Evolutionary conservation across 208 protist species (phyloP).

Genomic region (Crithidia expoeki): DNA sequence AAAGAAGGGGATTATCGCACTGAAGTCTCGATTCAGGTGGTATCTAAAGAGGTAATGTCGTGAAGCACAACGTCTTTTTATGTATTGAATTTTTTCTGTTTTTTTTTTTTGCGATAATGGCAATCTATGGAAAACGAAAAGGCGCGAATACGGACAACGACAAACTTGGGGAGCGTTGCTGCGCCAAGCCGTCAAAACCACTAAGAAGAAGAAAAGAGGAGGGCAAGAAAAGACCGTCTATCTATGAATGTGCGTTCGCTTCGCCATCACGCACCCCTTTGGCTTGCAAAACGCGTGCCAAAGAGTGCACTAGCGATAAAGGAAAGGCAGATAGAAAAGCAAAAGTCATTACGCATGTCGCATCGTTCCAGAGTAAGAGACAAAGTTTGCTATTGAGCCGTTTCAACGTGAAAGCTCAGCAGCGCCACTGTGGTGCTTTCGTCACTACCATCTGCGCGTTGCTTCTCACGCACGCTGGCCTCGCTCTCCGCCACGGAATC

Average conservation of each 20-base stretch:
- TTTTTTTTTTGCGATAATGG: no score
- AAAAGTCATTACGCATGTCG: not conserved
- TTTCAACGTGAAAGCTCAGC: conserved; percentile 8
- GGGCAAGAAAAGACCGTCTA: not conserved
- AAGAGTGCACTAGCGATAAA: no score
- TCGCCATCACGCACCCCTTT: not conserved
- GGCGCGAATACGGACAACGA: no score
- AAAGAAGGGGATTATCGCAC: no score
- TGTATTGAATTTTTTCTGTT: no score
- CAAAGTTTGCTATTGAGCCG: not conserved
- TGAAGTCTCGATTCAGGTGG: no score
- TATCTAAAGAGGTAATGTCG: no score
- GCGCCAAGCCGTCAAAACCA: not conserved
- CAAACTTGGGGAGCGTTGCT: no score
- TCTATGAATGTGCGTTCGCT: conserved; percentile 5
- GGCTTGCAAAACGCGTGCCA: no score
- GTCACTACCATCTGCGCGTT: not conserved
- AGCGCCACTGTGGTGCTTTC: not conserved
- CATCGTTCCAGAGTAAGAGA: not conserved
- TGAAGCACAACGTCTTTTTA: no score
- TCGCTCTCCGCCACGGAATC: not conserved
- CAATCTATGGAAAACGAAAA: no score
- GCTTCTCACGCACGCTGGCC: not conserved
- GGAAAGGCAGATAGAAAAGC: not conserved
- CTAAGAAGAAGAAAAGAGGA: not conserved